phyloP scores from a whole-genome alignment of 2,329 filamentous ascomycete species.

The Xylaria polymorpha region DNA sequence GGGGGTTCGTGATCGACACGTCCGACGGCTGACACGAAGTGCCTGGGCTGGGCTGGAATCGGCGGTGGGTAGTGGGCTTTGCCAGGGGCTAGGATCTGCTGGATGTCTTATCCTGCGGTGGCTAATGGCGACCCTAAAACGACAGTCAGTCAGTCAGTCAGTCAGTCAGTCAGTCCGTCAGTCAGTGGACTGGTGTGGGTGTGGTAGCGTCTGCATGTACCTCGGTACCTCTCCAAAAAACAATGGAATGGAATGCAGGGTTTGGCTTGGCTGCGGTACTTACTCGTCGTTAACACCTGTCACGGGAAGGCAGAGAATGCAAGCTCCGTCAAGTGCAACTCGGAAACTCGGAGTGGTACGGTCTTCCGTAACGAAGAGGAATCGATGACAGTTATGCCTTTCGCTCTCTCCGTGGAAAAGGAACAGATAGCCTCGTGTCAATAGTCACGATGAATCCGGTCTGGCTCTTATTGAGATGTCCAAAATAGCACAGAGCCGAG shows the following conservation, averaged over 20 bases:
- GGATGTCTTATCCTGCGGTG: slow-evolving; percentile 35
- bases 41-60: slow-evolving; percentile 42
- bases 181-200: slow-evolving; percentile 23
- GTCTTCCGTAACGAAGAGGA: slow-evolving; percentile 19
- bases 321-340: slow-evolving; percentile 18
- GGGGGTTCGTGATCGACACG: slow-evolving; percentile 39
- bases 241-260: slow-evolving; percentile 31
- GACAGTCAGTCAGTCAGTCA: slow-evolving; percentile 36
- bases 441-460: slow-evolving; percentile 21
- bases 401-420: slow-evolving; percentile 35
- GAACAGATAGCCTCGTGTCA: not conserved
- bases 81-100: slow-evolving; percentile 28
- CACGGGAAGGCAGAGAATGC: slow-evolving; percentile 27
- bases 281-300: slow-evolving; percentile 14
- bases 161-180: too few relatives aligned
- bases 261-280: slow-evolving; percentile 31
- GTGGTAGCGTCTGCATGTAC: slow-evolving; percentile 19
- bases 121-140: slow-evolving; percentile 37
- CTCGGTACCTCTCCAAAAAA: slow-evolving; percentile 29
- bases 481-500: slow-evolving; percentile 27
- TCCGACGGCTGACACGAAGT: slow-evolving; percentile 48
- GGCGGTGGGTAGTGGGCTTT: slow-evolving; percentile 40
- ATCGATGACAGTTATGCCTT: slow-evolving; percentile 26
- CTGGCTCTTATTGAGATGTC: slow-evolving; percentile 19
- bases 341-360: slow-evolving; percentile 31